Base-by-base conservation (phyloP, 495 filamentous ascomycete genomes). In the Jackrogersella minutella region DNA sequence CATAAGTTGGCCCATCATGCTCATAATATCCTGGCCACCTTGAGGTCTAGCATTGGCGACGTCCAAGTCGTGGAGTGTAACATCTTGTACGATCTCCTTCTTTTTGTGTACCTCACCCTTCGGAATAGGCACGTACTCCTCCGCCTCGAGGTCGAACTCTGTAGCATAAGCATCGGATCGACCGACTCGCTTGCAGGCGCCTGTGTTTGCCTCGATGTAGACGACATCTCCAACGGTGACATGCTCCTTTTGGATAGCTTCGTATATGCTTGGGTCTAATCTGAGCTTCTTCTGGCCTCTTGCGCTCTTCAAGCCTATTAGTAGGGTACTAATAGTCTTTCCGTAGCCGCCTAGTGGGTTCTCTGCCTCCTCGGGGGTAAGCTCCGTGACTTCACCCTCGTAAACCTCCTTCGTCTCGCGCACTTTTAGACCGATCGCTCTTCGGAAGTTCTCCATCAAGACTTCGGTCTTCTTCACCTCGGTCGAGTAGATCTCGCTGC, bases 51-150 rank as follows among this genome's bases (percentile, higher is more conserved):
- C 91, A 70, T 99, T 99, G 66, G 95, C 95, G 66, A 97, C 92
- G 74, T 99, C 95, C 46, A 99, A 81, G 69, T 99, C 95, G 71
- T 99, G 95, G 58, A 99, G 83, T 30, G 93, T 96, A 58, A 99
- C 95, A 73, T 98, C 95, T 75, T 99, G 95, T n/a, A 99, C 95
- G 57, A 98, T 94, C 80, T 99, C 95, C 82, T 99, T 99, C 86
- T 97, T 97, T 84, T 98, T 99, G 80, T 97, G 95, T 36, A 99
- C 95, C 70, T 99, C 95, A 39, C 95, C 95, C 79, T 99, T 97
- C 16, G 95, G 95, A 59, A 99, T 95, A 3, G 95, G 95, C 49
- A 98, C 95, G 76, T 98, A 98, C 76, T 99, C 95, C 74, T 98
- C 95, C 0, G 95, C 95, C 81, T 98, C 95, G 16, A 97, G 87